Base-by-base conservation (phyloP, 768 basidiomycete species). In the Holtermanniella nyarrowii region DNA sequence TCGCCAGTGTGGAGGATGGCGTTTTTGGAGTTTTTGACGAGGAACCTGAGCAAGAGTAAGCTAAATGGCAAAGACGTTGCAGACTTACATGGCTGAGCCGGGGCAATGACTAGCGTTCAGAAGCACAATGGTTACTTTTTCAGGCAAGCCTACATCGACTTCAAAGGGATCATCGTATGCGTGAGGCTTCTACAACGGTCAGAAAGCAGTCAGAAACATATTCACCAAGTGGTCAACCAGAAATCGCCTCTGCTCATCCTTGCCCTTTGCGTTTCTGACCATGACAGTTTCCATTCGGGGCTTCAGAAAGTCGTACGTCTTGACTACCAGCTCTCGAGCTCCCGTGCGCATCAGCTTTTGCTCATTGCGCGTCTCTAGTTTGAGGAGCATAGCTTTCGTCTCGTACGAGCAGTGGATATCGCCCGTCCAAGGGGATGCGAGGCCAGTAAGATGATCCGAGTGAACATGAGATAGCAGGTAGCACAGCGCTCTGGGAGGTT, bases 91-190 rank as follows among this genome's bases (percentile, higher is more conserved):
- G 40, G 88, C 83, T 0, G 89, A 84, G 0, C 91, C 91, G 11
- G 88, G 91, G 66, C 90, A 95, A 68, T 96, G 91, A 63, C 95
- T 95, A 0, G 91, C 91, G 62, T 91, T 86, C 5, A 95, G 70
- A 10, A 85, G 76, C 0, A 88, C 91, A 51, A 95, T 77, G 0
- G 77, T 81, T 10, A 93, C 83, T 25, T 13, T 50, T 11, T 54
- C 22, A 3, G 65, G 69, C 58, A 82, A 61, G 0, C 67, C 77
- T 16, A 91, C 67, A 27, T 82, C 79, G 25, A 83, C 75, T 26
- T 65, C 52, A 0, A 80, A 84, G 0, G 88, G 86, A 2, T 76
- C 77, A 52, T 88, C 76, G 48, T 85, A 62, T 0, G 80, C 78
- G 42, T 85, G 59, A 1, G 79, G 59, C 61, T 74, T 77, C 85